Base-by-base conservation (phyloP, 140 eudicot genomes). In the Senecio squalidus region DNA sequence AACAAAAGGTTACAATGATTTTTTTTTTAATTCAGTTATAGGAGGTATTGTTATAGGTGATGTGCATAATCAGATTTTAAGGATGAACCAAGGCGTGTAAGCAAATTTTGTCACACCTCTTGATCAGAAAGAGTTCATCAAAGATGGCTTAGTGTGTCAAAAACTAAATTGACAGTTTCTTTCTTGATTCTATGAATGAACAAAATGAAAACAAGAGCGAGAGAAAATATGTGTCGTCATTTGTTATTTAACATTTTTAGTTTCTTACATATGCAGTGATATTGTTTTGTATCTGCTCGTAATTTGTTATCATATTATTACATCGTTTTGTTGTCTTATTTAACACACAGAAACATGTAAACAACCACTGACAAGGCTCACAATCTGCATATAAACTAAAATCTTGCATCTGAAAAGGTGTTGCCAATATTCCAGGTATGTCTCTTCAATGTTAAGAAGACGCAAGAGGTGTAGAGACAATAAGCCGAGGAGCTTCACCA, bases 31-130 rank as follows among this genome's bases (percentile, higher is more conserved):
- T 53, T 54, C 47, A 22, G 39, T 62, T 59, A 64, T 64, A 55
- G 67, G 70, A 60, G 64, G 69, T 72, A 58, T 66, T 67, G 52
- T 56, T 62, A 57, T 64, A 58, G 60, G 40, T 61, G 51, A 69
- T 73, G 76, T 76, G 77, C 75, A 76, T 70, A 83, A 65, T 63
- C 74, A 57, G 45, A 72, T 45, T 52, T 76, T 33, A 67, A 59
- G 65, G 52, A 64, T 56, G 72, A 17, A 46, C 74, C 22, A 20
- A 61, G 57, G 68, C 17, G 58, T 48, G 36, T 60, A 51, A n/a
- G 74, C 47, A 53, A 74, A 72, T 48, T 72, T 64, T 64, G 71
- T 36, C 62, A 72, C n/a, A n/a, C n/a, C n/a, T n/a, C n/a, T n/a
- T 71, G 44, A 62, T 44, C 64, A 33, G 45, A 62, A 59, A 16